Conservation (phyloP, 2,329 filamentous ascomycete genomes). For the Periconia sp. region DNA sequence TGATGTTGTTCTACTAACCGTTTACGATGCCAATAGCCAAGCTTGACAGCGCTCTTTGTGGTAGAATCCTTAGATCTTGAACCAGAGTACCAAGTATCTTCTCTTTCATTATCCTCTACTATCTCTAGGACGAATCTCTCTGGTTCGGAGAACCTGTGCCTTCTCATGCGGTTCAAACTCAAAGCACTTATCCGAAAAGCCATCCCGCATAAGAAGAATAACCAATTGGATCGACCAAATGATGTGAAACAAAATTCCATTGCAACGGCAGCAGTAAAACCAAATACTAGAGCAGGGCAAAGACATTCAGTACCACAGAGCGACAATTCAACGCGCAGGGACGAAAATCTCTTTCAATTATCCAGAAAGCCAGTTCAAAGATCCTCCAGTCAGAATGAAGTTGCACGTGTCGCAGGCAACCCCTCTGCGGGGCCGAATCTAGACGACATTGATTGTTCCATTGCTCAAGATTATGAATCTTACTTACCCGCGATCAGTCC, state of each 20-base stretch:
- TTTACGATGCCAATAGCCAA: not conserved
- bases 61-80: too few species aligned
- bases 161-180: slow-evolving; percentile 3
- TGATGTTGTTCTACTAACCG: not conserved
- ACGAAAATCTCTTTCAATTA: not conserved
- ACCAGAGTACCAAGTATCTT: too few species aligned
- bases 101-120: too few species aligned
- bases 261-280: not conserved
- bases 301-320: not conserved
- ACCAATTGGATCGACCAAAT: not conserved
- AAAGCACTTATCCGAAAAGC: slow-evolving; percentile 3
- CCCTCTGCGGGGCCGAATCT: slow-evolving; percentile 2
- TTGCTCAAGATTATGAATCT: slow-evolving; percentile 24
- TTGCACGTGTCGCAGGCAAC: not conserved
- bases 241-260: not conserved
- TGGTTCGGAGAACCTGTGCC: not conserved
- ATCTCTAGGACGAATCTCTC: too few species aligned
- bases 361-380: not conserved
- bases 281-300: not conserved
- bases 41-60: not conserved
- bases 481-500: slow-evolving; percentile 13
- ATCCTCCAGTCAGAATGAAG: slow-evolving; percentile 16
- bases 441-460: slow-evolving; percentile 12
- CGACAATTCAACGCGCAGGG: not conserved
- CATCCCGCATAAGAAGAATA: slow-evolving; percentile 1